Base-by-base conservation (phyloP, 1,284 basidiomycete species). In the Trichosporon faecale region DNA sequence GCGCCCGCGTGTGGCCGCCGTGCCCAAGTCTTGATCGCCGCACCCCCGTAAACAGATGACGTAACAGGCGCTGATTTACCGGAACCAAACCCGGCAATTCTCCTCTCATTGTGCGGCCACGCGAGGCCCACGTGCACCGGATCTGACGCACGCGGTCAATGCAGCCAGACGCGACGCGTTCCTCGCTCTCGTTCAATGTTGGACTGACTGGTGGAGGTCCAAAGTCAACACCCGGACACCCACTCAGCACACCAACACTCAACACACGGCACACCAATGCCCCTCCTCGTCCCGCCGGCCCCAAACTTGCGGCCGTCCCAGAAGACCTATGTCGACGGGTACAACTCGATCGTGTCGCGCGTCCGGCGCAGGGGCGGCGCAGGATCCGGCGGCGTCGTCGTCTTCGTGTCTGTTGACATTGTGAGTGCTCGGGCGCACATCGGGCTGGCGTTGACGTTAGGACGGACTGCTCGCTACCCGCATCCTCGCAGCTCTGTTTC, bases 401-500 rank as follows among this genome's bases (percentile, higher is more conserved):
- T 84, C n/a, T 75, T 84, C 29, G 79, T 76, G 16, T 81, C 80
- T 4, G 72, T 77, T 1, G 81, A 83, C 67, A 73, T 83, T 57
- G 82, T 84, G 52, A 68, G 81, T 77, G 8, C 11, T 35, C 9
- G 27, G 3, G 12, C 49, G 21, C 11, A 14, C 33, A 61, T 21
- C 12, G 8, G 8, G 65, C 67, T 76, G 67, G 71, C 69, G 4
- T 14, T 11, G 7, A n/a, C 18, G 16, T 4, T 65, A 82, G 79
- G 82, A 82, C 68, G 82, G 80, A 9, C 72, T 83, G 16, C 74
- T 83, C 0, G 82, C 78, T 1, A 76, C 80, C 1, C 73, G 91
- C 64, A 95, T 98, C 87, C 88, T 99, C 61, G 90, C 91, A n/a
- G 90, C 90, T 44, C 85, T 99, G 23, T 89, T 99, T 83, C 91